phyloP scores from a whole-genome alignment of 148 eudicot genomes.

The Vaccinium darrowii region DNA sequence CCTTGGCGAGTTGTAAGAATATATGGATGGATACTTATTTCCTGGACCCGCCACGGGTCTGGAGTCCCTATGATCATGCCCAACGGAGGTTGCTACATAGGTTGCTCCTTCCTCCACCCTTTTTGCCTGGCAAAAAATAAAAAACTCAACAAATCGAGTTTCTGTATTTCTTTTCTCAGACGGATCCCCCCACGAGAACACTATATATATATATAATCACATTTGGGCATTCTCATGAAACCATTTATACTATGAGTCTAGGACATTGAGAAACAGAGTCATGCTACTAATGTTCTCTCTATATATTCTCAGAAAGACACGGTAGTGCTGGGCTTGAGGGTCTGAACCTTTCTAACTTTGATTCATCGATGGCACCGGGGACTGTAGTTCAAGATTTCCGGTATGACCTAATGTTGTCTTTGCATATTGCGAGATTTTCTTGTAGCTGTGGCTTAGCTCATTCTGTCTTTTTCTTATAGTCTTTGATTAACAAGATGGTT shows the following conservation, averaged over 20 bases:
- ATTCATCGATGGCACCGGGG: slow-evolving; percentile 44
- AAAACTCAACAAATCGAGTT: background rate
- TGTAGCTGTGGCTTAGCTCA: background rate
- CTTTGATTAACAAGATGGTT: background rate
- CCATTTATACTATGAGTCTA: background rate
- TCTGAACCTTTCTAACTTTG: slow-evolving; percentile 62
- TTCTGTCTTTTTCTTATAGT: background rate
- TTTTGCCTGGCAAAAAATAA: too few relatives aligned
- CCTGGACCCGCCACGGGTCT: background rate
- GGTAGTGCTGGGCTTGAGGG: slow-evolving; percentile 51
- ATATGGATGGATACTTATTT: background rate
- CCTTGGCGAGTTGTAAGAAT: background rate
- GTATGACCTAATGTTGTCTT: slow-evolving; percentile 26
- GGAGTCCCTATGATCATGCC: background rate
- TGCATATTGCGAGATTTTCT: background rate
- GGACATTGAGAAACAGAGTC: slow-evolving; percentile 8
- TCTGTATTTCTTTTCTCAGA: background rate
- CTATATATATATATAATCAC: background rate
- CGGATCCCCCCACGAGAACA: background rate
- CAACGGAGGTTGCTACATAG: background rate
- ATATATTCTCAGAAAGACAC: slow-evolving; percentile 53
- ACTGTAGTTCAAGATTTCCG: slow-evolving; percentile 50
- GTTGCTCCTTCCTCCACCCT: background rate
- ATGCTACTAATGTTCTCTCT: slow-evolving; percentile 9
- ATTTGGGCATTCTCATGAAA: background rate